These are phyloP conservation scores for Euphorbia celastroides DNA, from an alignment of 441 rosid species.

Conservation along the genomic window DNA sequence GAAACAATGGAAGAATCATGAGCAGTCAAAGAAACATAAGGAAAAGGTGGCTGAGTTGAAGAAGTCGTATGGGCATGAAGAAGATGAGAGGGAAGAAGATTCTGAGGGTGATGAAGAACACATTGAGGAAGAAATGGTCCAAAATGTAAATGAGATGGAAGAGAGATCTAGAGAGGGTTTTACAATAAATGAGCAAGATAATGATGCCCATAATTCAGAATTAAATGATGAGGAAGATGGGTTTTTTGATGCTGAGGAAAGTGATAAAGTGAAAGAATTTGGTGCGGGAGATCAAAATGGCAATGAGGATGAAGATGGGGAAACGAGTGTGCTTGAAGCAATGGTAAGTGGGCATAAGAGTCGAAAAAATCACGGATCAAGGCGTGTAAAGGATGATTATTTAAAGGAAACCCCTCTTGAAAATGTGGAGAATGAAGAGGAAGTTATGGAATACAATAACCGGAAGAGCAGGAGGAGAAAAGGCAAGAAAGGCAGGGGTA, in stretches of 20 bases:
- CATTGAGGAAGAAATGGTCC: slow-evolving; percentile 23
- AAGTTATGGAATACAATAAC: slow-evolving; percentile 53
- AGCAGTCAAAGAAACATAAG: slow-evolving; percentile 96
- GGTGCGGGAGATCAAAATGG: slow-evolving; percentile 16
- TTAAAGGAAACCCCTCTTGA: slow-evolving; percentile 24
- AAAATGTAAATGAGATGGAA: slow-evolving; percentile 33
- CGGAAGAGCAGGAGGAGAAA: slow-evolving; percentile 54
- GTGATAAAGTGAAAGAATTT: slow-evolving; percentile 24
- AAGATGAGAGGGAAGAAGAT: slow-evolving; percentile 21
- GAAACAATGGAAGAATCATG: slow-evolving; percentile 97
- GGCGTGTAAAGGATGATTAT: slow-evolving; percentile 26
- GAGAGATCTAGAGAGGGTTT: slow-evolving; percentile 46
- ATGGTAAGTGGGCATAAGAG: slow-evolving; percentile 57
- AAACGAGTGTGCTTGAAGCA: slow-evolving; percentile 55
- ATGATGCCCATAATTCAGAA: slow-evolving; percentile 20
- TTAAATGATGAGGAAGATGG: slow-evolving; percentile 37
- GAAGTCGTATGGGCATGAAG: slow-evolving; percentile 40
- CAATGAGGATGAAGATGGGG: slow-evolving; percentile 40
- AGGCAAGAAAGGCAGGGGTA: slow-evolving; percentile 50
- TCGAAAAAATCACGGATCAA: slow-evolving; percentile 31
- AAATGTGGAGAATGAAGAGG: slow-evolving; percentile 36
- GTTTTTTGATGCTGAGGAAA: slow-evolving; percentile 36
- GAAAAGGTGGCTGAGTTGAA: slow-evolving; percentile 84
- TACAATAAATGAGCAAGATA: slow-evolving; percentile 26
- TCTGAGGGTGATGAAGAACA: slow-evolving; percentile 29